phyloP scores from a whole-genome alignment of 164 flowering plant species.

The Vitis riparia region DNA sequence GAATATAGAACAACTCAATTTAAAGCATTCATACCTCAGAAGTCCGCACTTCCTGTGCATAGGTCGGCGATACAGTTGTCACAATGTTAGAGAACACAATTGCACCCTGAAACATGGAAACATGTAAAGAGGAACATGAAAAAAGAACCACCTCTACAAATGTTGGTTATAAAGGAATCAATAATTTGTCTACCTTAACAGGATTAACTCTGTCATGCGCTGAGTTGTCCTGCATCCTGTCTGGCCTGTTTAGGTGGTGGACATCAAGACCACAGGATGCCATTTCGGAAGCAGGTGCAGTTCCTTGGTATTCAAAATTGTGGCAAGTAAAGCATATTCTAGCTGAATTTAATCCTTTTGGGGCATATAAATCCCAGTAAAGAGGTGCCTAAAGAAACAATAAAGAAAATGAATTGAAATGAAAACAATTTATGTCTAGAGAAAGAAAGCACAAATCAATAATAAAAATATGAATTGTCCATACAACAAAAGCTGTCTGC shows the following conservation, averaged over 20 bases:
- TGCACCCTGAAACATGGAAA: slow-evolving; percentile 64
- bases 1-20: background rate
- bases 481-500: slow-evolving; percentile 97
- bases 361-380: slow-evolving; percentile 91
- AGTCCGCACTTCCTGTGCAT: slow-evolving; percentile 91
- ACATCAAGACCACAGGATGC: slow-evolving; percentile 94
- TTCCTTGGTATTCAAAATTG: slow-evolving; percentile 97
- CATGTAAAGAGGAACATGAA: slow-evolving; percentile 3
- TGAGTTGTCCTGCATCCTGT: slow-evolving; percentile 93
- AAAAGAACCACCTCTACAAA: background rate
- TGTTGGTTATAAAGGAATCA: background rate
- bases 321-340: slow-evolving; percentile 97
- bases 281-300: slow-evolving; percentile 80
- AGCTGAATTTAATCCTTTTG: slow-evolving; percentile 89
- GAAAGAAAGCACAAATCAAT: background rate
- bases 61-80: slow-evolving; percentile 95
- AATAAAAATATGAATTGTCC: slow-evolving; percentile 17
- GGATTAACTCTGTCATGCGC: slow-evolving; percentile 75
- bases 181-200: slow-evolving; percentile 60
- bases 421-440: background rate
- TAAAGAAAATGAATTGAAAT: background rate
- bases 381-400: slow-evolving; percentile 73
- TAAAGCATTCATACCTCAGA: slow-evolving; percentile 61
- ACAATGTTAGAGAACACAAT: slow-evolving; percentile 96
- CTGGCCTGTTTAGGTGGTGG: slow-evolving; percentile 80